A percentile compares a stretch with the other conserved stretches of the same genome.
Evolutionary conservation across 2,329 filamentous ascomycete genomes (phyloP).

Genomic region (Microsporum ferrugineum): DNA sequence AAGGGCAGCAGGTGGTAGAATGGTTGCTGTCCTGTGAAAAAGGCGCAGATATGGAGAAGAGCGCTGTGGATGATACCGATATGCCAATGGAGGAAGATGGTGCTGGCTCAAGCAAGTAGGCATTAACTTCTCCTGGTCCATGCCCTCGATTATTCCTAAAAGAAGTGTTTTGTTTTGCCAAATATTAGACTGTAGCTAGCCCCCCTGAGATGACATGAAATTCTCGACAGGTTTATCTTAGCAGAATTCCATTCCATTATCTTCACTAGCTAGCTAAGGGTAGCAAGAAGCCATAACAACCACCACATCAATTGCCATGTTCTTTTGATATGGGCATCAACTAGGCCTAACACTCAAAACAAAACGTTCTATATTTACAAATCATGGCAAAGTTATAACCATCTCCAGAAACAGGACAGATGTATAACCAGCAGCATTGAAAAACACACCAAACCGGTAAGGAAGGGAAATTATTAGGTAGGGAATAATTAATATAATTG

Average conservation of each 20-base stretch:
- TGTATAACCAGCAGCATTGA: neutral
- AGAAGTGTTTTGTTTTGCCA: neutral
- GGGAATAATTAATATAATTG: neutral
- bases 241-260: neutral
- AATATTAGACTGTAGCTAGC: neutral
- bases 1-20: conserved; percentile 32
- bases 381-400: neutral
- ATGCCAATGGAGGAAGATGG: conserved; percentile 5
- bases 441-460: neutral
- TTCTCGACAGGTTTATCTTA: neutral
- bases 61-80: conserved; percentile 13
- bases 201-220: no score
- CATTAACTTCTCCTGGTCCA: neutral
- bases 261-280: neutral
- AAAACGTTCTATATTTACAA: conserved; percentile 3
- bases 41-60: conserved; percentile 25
- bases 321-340: neutral
- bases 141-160: neutral
- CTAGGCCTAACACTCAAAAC: neutral
- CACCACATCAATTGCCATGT: neutral
- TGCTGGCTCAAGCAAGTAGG: neutral
- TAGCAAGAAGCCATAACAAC: neutral
- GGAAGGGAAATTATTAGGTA: neutral
- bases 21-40: conserved; percentile 32
- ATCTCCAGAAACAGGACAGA: neutral